Conservation (phyloP, 139 green algal species). For the Mychonastes homosphaera region DNA sequence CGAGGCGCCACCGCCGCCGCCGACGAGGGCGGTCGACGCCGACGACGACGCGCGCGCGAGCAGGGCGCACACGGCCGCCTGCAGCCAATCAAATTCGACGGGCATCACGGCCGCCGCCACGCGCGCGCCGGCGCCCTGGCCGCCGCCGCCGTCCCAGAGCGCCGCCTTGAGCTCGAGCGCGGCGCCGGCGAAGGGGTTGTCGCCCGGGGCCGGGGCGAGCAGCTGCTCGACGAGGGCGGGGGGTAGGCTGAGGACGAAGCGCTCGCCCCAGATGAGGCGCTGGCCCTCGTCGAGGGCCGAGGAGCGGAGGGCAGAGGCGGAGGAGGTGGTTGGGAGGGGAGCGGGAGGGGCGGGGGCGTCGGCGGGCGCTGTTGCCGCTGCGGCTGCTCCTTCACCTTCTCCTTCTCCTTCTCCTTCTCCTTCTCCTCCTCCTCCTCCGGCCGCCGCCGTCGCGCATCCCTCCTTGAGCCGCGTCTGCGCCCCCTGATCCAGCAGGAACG, state of each 20-base stretch:
- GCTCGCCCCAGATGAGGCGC: conserved; percentile 38
- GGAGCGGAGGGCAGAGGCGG: no score
- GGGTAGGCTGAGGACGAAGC: conserved; percentile 46
- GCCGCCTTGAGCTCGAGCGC: conserved; percentile 24
- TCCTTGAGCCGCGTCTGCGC: no score
- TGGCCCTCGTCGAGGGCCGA: background rate
- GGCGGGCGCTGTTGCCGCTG: no score
- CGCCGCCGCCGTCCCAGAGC: conserved; percentile 27
- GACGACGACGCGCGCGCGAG: background rate
- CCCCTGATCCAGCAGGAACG: no score
- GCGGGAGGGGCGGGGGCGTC: no score
- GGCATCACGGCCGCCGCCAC: conserved; percentile 19
- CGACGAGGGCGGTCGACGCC: background rate
- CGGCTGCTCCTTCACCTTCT: no score
- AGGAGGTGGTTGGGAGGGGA: no score
- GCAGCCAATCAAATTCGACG: conserved; percentile 27
- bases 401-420: no score
- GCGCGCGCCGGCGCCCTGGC: conserved; percentile 16
- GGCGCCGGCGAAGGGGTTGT: conserved; percentile 31
- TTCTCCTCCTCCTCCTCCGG: no score
- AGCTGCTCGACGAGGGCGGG: conserved; percentile 31
- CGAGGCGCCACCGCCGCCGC: background rate
- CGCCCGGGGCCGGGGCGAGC: conserved; percentile 27
- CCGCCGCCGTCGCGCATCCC: no score
- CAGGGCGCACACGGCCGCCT: conserved; percentile 16